phyloP scores from a whole-genome alignment of 2,329 filamentous ascomycete genomes.

The Diplodia seriata region DNA sequence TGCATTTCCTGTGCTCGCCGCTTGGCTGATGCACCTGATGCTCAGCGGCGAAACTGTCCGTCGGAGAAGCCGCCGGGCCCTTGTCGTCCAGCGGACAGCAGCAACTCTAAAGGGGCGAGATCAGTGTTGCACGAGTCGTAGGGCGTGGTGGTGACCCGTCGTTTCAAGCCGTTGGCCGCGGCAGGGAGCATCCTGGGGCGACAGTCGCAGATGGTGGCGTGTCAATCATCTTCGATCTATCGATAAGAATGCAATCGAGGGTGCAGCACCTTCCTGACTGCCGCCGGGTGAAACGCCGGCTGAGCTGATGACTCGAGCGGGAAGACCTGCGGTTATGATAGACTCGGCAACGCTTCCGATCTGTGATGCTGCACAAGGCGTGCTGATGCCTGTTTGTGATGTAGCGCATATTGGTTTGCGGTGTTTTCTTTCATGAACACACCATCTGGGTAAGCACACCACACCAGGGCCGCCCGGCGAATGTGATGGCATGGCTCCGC shows the following conservation, averaged over 20 bases:
- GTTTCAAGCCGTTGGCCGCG: constrained; percentile 6
- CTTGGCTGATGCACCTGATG: background rate
- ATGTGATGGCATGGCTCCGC: background rate
- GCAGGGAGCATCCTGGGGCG: constrained; percentile 11
- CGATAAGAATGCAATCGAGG: constrained; percentile 18
- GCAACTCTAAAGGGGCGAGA: background rate
- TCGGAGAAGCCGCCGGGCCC: background rate
- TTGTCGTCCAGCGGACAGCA: background rate
- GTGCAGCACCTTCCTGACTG: background rate
- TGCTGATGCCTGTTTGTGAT: background rate
- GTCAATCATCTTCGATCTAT: constrained; percentile 25
- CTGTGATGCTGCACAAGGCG: background rate
- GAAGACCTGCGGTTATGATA: background rate
- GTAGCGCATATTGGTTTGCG: background rate
- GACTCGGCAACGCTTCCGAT: background rate
- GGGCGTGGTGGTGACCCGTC: background rate
- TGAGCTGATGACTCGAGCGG: constrained; percentile 6
- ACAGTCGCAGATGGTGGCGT: constrained; percentile 27
- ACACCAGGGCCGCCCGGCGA: background rate
- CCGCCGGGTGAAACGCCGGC: background rate
- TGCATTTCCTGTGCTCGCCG: background rate
- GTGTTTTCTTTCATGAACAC: background rate
- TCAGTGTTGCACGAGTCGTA: background rate
- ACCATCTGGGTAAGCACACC: background rate
- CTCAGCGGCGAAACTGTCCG: background rate